phyloP scores from a whole-genome alignment of 805 yeast genomes.

The Myxozyma nipponensis region DNA sequence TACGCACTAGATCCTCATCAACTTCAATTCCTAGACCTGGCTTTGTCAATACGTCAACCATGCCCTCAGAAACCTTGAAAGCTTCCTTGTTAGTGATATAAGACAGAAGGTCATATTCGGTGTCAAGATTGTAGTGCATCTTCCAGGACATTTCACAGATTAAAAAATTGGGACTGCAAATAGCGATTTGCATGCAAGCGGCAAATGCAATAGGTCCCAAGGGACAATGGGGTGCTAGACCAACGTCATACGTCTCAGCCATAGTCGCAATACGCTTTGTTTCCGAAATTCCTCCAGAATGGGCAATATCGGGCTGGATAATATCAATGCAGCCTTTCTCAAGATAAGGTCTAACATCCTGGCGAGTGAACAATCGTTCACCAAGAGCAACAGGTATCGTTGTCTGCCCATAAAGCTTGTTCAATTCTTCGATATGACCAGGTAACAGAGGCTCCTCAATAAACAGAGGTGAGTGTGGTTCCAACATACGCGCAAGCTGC shows the following conservation, averaged over 20 bases:
- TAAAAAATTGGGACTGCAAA: conserved; percentile 30
- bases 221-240: conserved; percentile 36
- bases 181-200: conserved; percentile 33
- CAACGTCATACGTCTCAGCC: conserved; percentile 36
- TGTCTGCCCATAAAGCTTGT: conserved; percentile 28
- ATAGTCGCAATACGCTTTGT: conserved; percentile 32
- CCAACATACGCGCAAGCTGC: conserved; percentile 33
- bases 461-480: conserved; percentile 33
- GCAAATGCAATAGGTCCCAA: conserved; percentile 36
- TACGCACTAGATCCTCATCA: conserved; percentile 16
- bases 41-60: conserved; percentile 27
- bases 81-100: conserved; percentile 30
- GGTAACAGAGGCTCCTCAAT: conserved; percentile 36
- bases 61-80: conserved; percentile 31
- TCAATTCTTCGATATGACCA: conserved; percentile 31
- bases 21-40: conserved; percentile 35
- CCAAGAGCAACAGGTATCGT: conserved; percentile 35
- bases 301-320: conserved; percentile 35
- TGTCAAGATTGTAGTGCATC: conserved; percentile 34
- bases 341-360: conserved; percentile 31
- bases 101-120: conserved; percentile 30
- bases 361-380: conserved; percentile 33
- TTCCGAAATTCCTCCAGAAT: conserved; percentile 35
- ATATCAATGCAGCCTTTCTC: conserved; percentile 33
- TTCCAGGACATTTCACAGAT: conserved; percentile 33